These are phyloP conservation scores for Pyrus hybrid DNA, from an alignment of 331 rosid genomes.

Conservation along the genomic window DNA sequence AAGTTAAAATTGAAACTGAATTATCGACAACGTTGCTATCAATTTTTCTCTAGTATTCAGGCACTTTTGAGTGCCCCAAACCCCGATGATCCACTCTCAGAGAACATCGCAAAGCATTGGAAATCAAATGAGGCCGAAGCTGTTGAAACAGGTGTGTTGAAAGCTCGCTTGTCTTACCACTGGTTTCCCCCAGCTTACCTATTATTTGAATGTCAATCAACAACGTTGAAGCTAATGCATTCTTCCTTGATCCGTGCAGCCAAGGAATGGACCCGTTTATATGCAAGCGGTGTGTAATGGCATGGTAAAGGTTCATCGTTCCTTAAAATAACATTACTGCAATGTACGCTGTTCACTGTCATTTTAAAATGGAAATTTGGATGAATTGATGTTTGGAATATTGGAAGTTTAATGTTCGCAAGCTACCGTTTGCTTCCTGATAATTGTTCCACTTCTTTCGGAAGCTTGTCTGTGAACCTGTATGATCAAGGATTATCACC, in stretches of 20 bases:
- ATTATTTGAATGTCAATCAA: not conserved
- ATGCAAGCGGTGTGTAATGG: slow-evolving; percentile 87
- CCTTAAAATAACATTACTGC: slow-evolving; percentile 46
- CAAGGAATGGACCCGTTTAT: slow-evolving; percentile 96
- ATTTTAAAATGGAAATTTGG: slow-evolving; percentile 50
- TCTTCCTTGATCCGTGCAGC: slow-evolving; percentile 43
- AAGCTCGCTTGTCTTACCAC: not conserved
- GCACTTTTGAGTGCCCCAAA: slow-evolving; percentile 98
- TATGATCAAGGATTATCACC: slow-evolving; percentile 27
- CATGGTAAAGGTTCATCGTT: slow-evolving; percentile 23
- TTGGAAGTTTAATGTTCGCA: slow-evolving; percentile 29
- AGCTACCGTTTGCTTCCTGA: slow-evolving; percentile 33
- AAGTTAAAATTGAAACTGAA: not conserved
- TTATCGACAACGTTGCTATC: slow-evolving; percentile 2
- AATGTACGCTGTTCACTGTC: slow-evolving; percentile 50
- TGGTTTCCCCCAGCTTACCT: not conserved
- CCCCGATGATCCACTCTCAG: slow-evolving; percentile 98
- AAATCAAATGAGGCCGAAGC: slow-evolving; percentile 89
- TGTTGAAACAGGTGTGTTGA: slow-evolving; percentile 77
- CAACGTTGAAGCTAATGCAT: not conserved
- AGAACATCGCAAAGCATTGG: slow-evolving; percentile 99
- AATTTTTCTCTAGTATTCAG: slow-evolving; percentile 57
- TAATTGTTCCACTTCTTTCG: slow-evolving; percentile 19
- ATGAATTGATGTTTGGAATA: slow-evolving; percentile 45
- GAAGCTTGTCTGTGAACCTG: slow-evolving; percentile 35